Percentiles rank a stretch among this genome's conserved stretches.
Conservation (phyloP, 2,329 filamentous ascomycete genomes). For the Scedosporium aurantiacum region DNA sequence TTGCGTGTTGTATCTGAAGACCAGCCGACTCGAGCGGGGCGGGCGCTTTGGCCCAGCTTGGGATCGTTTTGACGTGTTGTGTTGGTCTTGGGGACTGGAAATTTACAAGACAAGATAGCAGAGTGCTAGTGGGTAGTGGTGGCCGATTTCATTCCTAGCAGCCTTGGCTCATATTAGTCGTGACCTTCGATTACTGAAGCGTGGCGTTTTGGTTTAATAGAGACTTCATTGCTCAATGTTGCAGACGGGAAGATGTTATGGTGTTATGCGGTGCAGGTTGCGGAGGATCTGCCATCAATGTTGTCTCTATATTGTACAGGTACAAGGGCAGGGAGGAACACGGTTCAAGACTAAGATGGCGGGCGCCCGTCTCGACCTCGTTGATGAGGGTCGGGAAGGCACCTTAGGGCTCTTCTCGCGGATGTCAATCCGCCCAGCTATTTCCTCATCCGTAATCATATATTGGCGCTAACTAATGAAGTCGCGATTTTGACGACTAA, state of each 20-base stretch:
- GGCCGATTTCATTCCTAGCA: neutral
- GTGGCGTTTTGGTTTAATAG: neutral
- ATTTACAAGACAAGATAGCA: neutral
- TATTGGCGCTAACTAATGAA: neutral
- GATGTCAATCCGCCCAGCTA: neutral
- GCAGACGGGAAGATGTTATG: too few relatives aligned
- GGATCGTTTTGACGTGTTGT: too few relatives aligned
- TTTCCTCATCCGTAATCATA: neutral
- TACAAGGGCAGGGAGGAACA: too few relatives aligned
- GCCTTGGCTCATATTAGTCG: neutral
- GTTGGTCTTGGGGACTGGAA: neutral
- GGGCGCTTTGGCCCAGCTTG: neutral
- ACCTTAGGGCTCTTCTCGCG: neutral
- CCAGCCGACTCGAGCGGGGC: neutral
- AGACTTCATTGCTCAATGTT: neutral
- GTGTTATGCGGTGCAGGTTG: neutral
- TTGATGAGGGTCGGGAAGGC: neutral
- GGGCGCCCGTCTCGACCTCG: too few relatives aligned
- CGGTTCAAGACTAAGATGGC: too few relatives aligned
- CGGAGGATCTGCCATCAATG: too few relatives aligned
- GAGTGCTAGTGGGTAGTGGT: neutral
- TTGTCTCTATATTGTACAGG: too few relatives aligned
- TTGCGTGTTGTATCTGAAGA: neutral
- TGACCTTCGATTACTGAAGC: neutral
- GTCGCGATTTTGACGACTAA: neutral